Conservation (phyloP, 305 asterid species). For the Rubia peregrina region DNA sequence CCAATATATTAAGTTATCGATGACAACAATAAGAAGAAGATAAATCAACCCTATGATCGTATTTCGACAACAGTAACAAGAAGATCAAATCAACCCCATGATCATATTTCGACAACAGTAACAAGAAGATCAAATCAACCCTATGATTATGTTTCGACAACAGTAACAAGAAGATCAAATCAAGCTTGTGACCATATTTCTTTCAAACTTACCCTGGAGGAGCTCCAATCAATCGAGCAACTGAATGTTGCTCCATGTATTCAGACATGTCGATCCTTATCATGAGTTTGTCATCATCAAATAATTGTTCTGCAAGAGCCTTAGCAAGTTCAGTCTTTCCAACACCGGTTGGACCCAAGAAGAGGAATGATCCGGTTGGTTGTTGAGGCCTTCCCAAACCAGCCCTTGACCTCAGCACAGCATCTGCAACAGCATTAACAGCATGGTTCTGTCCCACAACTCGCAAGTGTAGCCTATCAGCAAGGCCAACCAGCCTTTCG, state of each 20-base stretch:
- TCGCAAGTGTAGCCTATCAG: constrained; percentile 59
- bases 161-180: too few species aligned
- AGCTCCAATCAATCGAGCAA: constrained; percentile 81
- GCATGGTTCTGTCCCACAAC: constrained; percentile 86
- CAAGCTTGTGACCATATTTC: too few species aligned
- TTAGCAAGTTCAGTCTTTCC: constrained; percentile 92
- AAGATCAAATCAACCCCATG: too few species aligned
- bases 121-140: neutral
- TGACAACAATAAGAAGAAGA: neutral
- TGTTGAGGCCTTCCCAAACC: constrained; percentile 86
- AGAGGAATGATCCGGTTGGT: constrained; percentile 88
- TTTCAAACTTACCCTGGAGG: constrained; percentile 74
- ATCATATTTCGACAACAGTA: too few species aligned
- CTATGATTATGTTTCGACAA: too few species aligned
- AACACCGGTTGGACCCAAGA: constrained; percentile 93
- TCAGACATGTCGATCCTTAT: constrained; percentile 88
- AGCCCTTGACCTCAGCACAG: constrained; percentile 78
- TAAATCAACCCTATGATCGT: neutral
- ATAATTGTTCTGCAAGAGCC: constrained; percentile 86
- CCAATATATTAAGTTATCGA: constrained; percentile 16
- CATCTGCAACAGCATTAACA: constrained; percentile 72
- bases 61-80: too few species aligned
- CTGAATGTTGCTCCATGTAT: constrained; percentile 91
- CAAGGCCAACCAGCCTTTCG: constrained; percentile 66
- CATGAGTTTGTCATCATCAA: constrained; percentile 70